Evolutionary conservation across 106 monocot species (phyloP).

Genomic region (Narthecium ossifragum): DNA sequence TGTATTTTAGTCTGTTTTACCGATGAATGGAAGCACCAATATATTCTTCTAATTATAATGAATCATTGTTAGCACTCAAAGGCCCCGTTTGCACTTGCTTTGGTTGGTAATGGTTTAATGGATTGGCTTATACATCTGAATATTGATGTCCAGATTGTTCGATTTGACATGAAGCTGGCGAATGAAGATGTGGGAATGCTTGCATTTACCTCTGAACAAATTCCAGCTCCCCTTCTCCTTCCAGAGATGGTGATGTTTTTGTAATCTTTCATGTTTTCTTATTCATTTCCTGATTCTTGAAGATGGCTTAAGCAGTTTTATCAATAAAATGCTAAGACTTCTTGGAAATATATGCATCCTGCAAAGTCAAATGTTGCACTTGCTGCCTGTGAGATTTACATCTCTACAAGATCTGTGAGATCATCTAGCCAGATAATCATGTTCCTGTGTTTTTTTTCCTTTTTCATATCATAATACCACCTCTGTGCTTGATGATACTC

Average conservation of each 20-base stretch:
- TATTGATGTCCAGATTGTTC: constrained; percentile 52
- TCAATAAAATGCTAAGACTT: no score
- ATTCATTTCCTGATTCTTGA: neutral
- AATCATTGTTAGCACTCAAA: neutral
- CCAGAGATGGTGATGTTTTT: constrained; percentile 83
- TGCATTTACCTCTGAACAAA: constrained; percentile 93
- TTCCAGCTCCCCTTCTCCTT: constrained; percentile 86
- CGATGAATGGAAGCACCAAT: no score
- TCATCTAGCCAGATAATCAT: no score
- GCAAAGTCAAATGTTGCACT: no score
- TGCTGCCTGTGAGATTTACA: no score
- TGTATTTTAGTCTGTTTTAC: no score
- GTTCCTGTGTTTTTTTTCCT: no score
- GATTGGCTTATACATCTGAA: neutral
- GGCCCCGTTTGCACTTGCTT: no score
- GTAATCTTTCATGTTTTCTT: neutral
- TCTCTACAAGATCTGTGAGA: no score
- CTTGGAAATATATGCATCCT: no score
- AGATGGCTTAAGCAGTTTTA: neutral
- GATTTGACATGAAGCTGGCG: constrained; percentile 95
- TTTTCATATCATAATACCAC: no score
- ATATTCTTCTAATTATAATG: neutral
- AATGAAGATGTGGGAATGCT: constrained; percentile 99
- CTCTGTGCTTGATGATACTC: no score
- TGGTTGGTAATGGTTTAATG: neutral